These are phyloP conservation scores for Emericellopsis terricola DNA, from an alignment of 495 filamentous ascomycete genomes.

Conservation along the genomic window DNA sequence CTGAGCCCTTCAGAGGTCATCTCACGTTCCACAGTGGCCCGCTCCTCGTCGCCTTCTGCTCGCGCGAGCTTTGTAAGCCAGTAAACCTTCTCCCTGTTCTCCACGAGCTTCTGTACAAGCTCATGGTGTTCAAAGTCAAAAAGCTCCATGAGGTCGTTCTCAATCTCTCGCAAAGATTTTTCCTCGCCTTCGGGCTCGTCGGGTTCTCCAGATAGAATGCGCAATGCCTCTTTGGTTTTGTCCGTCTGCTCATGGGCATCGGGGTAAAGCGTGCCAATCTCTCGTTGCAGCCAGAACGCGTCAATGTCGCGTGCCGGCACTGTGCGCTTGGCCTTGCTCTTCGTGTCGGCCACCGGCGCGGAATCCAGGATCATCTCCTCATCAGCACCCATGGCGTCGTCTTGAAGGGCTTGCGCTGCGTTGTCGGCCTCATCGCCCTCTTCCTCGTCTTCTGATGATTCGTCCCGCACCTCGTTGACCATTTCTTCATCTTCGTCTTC, in stretches of 20 bases:
- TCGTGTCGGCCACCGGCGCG: constrained; percentile 19
- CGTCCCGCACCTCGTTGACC: constrained; percentile 55
- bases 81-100: constrained; percentile 78
- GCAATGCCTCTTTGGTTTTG: constrained; percentile 64
- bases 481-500: constrained; percentile 58
- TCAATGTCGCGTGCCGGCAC: constrained; percentile 80
- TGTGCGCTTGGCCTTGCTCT: constrained; percentile 34
- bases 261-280: constrained; percentile 70
- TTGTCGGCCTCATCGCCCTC: constrained; percentile 37
- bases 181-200: constrained; percentile 60
- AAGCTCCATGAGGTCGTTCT: constrained; percentile 95
- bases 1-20: constrained; percentile 81
- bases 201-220: constrained; percentile 55
- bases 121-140: constrained; percentile 96
- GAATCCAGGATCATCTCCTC: constrained; percentile 75
- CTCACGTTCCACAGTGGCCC: constrained; percentile 63
- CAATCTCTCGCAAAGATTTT: constrained; percentile 72
- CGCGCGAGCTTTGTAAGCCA: constrained; percentile 85
- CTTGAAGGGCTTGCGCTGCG: constrained; percentile 28
- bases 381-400: constrained; percentile 49
- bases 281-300: constrained; percentile 90
- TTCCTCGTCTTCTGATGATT: constrained; percentile 48
- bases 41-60: constrained; percentile 65
- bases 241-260: constrained; percentile 84
- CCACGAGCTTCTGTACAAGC: constrained; percentile 78